These are phyloP conservation scores for Botrytis squamosa DNA, from an alignment of 2,329 filamentous ascomycete genomes.

Conservation along the genomic window DNA sequence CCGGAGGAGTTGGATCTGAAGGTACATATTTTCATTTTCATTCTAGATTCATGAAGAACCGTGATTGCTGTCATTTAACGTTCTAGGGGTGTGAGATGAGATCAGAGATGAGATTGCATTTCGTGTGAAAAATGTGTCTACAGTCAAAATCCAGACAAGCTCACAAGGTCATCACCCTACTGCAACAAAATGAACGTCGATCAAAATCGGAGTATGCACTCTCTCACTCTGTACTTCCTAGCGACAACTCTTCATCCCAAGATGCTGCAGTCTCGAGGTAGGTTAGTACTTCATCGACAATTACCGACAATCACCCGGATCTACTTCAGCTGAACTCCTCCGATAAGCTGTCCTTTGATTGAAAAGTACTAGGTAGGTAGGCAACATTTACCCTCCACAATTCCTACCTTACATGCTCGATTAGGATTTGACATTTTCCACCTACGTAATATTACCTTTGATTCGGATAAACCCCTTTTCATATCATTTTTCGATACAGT, in stretches of 20 bases:
- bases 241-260: background rate
- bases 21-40: background rate
- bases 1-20: background rate
- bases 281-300: background rate
- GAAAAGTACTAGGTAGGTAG: background rate
- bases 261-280: background rate
- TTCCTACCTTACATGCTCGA: background rate
- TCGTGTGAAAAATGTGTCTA: background rate
- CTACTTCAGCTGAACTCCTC: background rate
- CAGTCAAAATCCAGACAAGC: background rate
- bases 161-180: background rate
- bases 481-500: background rate
- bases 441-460: background rate
- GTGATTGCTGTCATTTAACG: background rate
- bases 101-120: background rate
- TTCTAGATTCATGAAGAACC: background rate
- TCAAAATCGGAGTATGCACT: background rate
- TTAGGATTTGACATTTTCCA: background rate
- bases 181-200: background rate
- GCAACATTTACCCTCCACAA: background rate
- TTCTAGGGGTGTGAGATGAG: background rate
- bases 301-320: background rate
- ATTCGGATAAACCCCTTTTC: background rate
- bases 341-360: background rate
- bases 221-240: background rate